Evolutionary conservation across 1,284 basidiomycete genomes (phyloP), one percentile per base, ranked within the genome.

Genomic region (Inonotus obliquus): DNA sequence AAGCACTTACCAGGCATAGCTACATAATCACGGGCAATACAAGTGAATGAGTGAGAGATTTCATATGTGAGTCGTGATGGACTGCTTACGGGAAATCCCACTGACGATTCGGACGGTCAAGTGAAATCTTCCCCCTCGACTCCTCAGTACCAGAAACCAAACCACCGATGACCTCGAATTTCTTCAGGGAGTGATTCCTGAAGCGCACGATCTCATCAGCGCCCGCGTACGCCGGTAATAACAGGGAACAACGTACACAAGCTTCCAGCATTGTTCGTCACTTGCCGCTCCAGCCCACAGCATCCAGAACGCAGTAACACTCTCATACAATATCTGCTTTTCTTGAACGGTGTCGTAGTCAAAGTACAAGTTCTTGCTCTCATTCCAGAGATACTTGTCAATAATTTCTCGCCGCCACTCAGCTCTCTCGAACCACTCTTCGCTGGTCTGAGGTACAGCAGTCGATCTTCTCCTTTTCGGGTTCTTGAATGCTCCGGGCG

Each of bases 271-370:
- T 75, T 99, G 97, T 65, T 94, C 88, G 69, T 97, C 94, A 68
- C 91, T 94, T 25, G 96, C 94, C 74, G 94, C 94, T 11, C 96
- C 97, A 13, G 95, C 94, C 97, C 96, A 99, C 65, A 99, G 81
- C 53, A 94, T 85, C 96, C 96, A 99, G 75, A 96, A 91, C 23
- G 92, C 82, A 1, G 97, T 99, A 41, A 94, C 96, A 70, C 89
- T 92, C 79, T 99, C 97, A 71, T 98, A 99, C 67, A 94, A 74
- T 65, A 89, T 92, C 79, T 97, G 95, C 75, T 90, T 89, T 78
- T 92, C 86, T 73, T 89, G 84, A 59, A 87, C 89, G 14, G 92
- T 96, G 73, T 99, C 95, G 70, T 97, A 99, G 75, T 99, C 96
- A 72, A 94, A 97, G 82, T 96, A 99, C 70, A 98, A 79, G 67